phyloP scores from a whole-genome alignment of 352 stramenopile species.

The Globisporangium takayamanum region DNA sequence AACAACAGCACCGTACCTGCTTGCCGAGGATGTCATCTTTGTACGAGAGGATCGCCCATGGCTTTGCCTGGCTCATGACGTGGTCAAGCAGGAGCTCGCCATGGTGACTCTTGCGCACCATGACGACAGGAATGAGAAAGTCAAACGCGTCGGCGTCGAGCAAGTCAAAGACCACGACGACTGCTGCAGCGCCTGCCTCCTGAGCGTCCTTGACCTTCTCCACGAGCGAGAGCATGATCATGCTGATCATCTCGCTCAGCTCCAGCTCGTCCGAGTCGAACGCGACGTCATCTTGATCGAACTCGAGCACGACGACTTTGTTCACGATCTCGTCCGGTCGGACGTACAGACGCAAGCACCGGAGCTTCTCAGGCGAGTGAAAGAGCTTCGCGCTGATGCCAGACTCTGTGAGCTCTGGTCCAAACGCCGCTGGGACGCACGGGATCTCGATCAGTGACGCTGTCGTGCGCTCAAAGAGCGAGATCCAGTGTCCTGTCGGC shows the following conservation, averaged over 20 bases:
- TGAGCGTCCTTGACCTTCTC: constrained; percentile 71
- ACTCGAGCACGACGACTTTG: constrained; percentile 64
- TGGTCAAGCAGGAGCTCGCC: constrained; percentile 52
- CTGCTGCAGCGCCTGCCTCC: constrained; percentile 38
- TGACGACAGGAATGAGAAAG: constrained; percentile 57
- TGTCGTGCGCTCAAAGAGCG: constrained; percentile 22
- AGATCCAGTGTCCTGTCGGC: constrained; percentile 48
- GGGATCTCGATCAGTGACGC: constrained; percentile 44
- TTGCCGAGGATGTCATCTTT: constrained; percentile 67
- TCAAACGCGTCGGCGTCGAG: constrained; percentile 55
- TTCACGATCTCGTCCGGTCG: constrained; percentile 57
- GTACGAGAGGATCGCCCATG: constrained; percentile 41
- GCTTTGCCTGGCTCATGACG: constrained; percentile 23
- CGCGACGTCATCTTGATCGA: constrained; percentile 50
- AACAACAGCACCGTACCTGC: constrained; percentile 25
- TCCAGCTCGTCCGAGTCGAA: constrained; percentile 50
- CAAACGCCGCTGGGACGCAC: constrained; percentile 50
- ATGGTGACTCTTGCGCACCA: constrained; percentile 51
- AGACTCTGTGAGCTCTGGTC: constrained; percentile 26
- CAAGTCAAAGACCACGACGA: constrained; percentile 65
- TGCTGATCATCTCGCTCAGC: constrained; percentile 45
- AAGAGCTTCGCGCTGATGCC: constrained; percentile 43
- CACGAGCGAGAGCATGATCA: constrained; percentile 64
- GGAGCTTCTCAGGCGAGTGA: constrained; percentile 61
- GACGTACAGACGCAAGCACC: constrained; percentile 53